Evolutionary conservation across 1,139 yeast species (phyloP).

Genomic region (Yamadazyma sp.): DNA sequence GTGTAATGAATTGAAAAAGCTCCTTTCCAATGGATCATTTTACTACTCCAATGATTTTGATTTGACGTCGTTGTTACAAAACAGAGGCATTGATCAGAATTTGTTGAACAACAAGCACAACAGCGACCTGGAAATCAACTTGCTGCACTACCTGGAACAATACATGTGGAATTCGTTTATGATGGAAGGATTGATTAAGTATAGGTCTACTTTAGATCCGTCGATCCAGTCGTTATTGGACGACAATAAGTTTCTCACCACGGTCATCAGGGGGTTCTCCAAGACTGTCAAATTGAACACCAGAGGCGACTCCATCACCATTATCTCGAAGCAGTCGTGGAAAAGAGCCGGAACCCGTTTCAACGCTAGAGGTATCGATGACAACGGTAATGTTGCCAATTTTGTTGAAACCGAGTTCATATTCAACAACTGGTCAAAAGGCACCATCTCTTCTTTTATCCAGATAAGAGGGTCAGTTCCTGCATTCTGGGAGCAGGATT

Average conservation of each 20-base stretch:
- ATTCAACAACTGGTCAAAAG: constrained; percentile 43
- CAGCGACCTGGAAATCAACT: constrained; percentile 16
- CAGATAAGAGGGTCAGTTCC: constrained; percentile 96
- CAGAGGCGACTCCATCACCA: constrained; percentile 61
- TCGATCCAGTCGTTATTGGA: constrained; percentile 62
- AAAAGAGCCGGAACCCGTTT: constrained; percentile 94
- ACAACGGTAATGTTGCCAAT: constrained; percentile 92
- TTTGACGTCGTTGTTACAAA: constrained; percentile 78
- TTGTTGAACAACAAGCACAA: not conserved
- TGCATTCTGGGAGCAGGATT: constrained; percentile 96
- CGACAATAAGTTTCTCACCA: constrained; percentile 76
- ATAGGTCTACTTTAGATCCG: constrained; percentile 67
- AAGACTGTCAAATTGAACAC: constrained; percentile 64
- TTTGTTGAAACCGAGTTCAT: constrained; percentile 94
- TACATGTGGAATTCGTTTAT: constrained; percentile 97
- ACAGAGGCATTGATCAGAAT: constrained; percentile 52
- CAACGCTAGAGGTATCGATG: constrained; percentile 94
- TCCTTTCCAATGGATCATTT: constrained; percentile 84
- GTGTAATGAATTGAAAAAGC: constrained; percentile 72
- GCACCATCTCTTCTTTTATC: constrained; percentile 68
- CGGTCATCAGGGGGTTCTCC: constrained; percentile 94
- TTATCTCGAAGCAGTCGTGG: constrained; percentile 93
- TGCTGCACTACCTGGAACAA: constrained; percentile 67
- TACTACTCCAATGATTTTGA: constrained; percentile 93
- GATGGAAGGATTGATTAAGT: constrained; percentile 78